A percentile compares a stretch with the other conserved stretches of the same genome.
phyloP scores from a whole-genome alignment of 306 rosid genomes.

The Sophora flavescens region DNA sequence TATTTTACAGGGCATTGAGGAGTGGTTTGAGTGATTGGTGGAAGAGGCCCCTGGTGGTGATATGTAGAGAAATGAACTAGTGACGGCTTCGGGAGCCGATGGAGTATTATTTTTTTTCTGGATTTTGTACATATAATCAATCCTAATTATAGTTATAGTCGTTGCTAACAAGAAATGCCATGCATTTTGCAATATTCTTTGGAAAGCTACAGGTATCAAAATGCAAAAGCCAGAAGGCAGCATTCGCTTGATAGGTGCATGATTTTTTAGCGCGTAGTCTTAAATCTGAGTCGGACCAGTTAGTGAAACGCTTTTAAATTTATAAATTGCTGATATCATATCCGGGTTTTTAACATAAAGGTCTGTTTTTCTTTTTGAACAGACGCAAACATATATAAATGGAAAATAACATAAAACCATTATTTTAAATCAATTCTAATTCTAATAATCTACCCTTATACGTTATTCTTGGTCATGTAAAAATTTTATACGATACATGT shows the following conservation, averaged over 20 bases:
- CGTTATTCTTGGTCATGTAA: too few relatives aligned
- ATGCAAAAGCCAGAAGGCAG: background rate
- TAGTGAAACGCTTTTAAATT: background rate
- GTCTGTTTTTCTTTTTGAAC: too few relatives aligned
- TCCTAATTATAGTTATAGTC: conserved; percentile 42
- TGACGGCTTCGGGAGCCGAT: conserved; percentile 50
- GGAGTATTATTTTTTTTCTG: conserved; percentile 44
- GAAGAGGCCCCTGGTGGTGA: conserved; percentile 38
- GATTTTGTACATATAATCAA: conserved; percentile 47
- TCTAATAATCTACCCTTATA: too few relatives aligned
- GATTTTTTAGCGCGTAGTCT: background rate
- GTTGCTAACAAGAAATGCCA: conserved; percentile 31
- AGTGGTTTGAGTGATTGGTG: conserved; percentile 43
- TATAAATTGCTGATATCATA: background rate
- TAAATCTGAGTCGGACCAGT: background rate
- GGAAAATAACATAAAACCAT: too few relatives aligned
- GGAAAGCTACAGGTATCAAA: conserved; percentile 6
- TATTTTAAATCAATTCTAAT: too few relatives aligned
- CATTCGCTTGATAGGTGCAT: background rate
- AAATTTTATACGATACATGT: too few relatives aligned
- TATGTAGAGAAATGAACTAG: conserved; percentile 47
- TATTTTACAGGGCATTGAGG: conserved; percentile 44
- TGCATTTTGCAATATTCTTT: conserved; percentile 32
- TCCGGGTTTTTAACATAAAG: too few relatives aligned
- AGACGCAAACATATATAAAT: too few relatives aligned